Evolutionary conservation across 2,329 filamentous ascomycete species (phyloP).

Genomic region (Trichoderma cornu-damae): DNA sequence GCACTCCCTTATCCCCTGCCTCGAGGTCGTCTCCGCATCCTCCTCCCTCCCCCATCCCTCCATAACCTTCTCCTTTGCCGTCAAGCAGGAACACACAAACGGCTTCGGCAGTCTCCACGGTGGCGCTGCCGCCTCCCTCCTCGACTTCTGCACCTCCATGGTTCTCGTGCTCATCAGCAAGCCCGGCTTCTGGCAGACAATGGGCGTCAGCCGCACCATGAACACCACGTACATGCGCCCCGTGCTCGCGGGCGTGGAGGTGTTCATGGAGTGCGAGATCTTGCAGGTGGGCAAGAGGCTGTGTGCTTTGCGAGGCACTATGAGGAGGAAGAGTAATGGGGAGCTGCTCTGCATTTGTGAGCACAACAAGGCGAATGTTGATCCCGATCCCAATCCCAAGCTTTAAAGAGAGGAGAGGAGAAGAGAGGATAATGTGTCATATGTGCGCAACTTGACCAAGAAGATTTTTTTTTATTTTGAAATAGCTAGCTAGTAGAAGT

Average conservation of each 20-base stretch:
- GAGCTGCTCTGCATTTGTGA: constrained; percentile 53
- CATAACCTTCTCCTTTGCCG: constrained; percentile 44
- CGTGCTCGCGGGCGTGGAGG: constrained; percentile 45
- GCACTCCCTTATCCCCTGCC: constrained; percentile 36
- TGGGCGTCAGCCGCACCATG: constrained; percentile 62
- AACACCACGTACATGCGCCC: constrained; percentile 64
- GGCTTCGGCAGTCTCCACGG: constrained; percentile 53
- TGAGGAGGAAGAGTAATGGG: constrained; percentile 50
- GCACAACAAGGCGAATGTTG: constrained; percentile 60
- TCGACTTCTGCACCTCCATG: constrained; percentile 60
- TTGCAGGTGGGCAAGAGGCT: constrained; percentile 53
- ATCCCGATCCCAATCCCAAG: constrained; percentile 38
- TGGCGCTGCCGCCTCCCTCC: constrained; percentile 60
- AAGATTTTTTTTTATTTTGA: too few relatives aligned
- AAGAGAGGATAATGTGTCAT: too few relatives aligned
- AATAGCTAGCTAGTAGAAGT: background rate
- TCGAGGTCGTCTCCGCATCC: constrained; percentile 38
- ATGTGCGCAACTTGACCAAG: too few relatives aligned
- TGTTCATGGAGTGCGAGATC: constrained; percentile 53
- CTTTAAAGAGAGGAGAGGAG: constrained; percentile 22
- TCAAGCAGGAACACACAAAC: constrained; percentile 50
- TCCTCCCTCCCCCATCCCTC: constrained; percentile 34
- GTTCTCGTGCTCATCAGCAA: constrained; percentile 51
- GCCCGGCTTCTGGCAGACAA: constrained; percentile 55
- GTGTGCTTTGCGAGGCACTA: constrained; percentile 48